Base-by-base conservation (phyloP, 2,329 filamentous ascomycete genomes). In the Thermomyces lanuginosus region DNA sequence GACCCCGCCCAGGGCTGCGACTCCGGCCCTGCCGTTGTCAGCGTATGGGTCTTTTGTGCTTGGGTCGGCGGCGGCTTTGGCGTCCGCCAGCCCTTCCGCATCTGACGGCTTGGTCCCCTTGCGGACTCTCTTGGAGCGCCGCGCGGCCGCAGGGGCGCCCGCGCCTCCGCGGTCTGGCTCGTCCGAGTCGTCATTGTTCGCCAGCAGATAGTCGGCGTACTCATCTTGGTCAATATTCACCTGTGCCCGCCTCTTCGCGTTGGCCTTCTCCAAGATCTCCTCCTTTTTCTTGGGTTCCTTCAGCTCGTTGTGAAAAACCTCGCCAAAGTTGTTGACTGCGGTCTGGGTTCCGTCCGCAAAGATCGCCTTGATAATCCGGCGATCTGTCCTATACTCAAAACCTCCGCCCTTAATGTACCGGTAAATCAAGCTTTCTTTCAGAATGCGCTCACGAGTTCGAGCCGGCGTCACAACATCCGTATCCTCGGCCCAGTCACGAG, bases 241-340 rank as follows among this genome's bases (percentile, higher is more conserved):
- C 15, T 51, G 49, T 1, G 43, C 44, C 19, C 52, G 48, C 15
- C 51, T 44, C 31, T 57, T 59, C 12, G 10, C 13, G 13, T 27
- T 29, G 4, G 21, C 9, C 1, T 12, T 14, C 30, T 51, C 56
- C 9, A 35, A 22, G n/a, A 48, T 48, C 16, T 45, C 34, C 8
- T 51, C 38, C 13, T 38, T 36, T 6, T 20, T 8, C 15, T 39
- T 38, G 4, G 35, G 35, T n/a, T 43, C 43, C 33, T 51, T 56
- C n/a, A 58, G 40, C 33, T 63, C 60, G 16, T 59, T 46, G 8
- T 42, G 38, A 32, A 61, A 63, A 4, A 63, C 45, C 21, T 58
- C 42, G 7, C 48, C 45, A 32, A 63, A 63, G 33, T 62, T 56
- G 21, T 47, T 53, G 11, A 46, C 34, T 4, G 52, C 42, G 9